Evolutionary conservation across 1,284 basidiomycete species (phyloP).

Genomic region (Jaminaea rosea): DNA sequence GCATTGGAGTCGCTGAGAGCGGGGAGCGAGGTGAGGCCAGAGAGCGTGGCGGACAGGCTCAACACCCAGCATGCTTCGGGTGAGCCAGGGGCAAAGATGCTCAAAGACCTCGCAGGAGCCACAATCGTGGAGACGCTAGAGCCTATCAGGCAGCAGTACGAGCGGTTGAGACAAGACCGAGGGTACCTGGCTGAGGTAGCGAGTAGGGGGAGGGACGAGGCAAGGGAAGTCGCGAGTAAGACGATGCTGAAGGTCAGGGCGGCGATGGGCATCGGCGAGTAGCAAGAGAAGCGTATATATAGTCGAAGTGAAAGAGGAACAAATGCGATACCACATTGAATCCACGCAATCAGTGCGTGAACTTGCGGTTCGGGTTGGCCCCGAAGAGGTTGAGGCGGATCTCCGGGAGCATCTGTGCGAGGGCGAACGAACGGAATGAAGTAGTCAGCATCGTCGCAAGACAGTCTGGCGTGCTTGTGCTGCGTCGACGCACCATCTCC

Average conservation of each 20-base stretch:
- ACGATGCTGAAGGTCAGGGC: slow-evolving; percentile 60
- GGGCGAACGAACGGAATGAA: not conserved
- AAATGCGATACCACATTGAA: too few relatives aligned
- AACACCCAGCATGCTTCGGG: slow-evolving; percentile 53
- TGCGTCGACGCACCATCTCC: slow-evolving; percentile 17
- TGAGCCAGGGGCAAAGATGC: slow-evolving; percentile 57
- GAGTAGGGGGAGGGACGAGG: slow-evolving; percentile 58
- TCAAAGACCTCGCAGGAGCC: slow-evolving; percentile 68
- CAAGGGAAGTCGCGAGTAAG: slow-evolving; percentile 56
- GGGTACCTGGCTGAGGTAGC: slow-evolving; percentile 62
- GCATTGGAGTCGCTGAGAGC: slow-evolving; percentile 56
- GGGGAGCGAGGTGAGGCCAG: slow-evolving; percentile 10
- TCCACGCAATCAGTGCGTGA: too few relatives aligned
- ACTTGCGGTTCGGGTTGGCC: slow-evolving; percentile 43
- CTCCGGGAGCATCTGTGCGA: slow-evolving; percentile 40
- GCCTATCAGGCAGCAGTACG: slow-evolving; percentile 63
- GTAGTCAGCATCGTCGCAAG: not conserved
- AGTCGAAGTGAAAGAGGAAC: too few relatives aligned
- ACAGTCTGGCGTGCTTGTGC: not conserved
- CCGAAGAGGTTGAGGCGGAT: slow-evolving; percentile 43
- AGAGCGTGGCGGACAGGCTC: slow-evolving; percentile 17
- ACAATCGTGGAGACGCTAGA: slow-evolving; percentile 64
- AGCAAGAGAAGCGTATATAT: too few relatives aligned
- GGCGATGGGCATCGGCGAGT: not conserved
- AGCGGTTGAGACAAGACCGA: slow-evolving; percentile 57